These are phyloP conservation scores for Euryodendron excelsum DNA, from an alignment of 148 eudicot species.

Conservation along the genomic window DNA sequence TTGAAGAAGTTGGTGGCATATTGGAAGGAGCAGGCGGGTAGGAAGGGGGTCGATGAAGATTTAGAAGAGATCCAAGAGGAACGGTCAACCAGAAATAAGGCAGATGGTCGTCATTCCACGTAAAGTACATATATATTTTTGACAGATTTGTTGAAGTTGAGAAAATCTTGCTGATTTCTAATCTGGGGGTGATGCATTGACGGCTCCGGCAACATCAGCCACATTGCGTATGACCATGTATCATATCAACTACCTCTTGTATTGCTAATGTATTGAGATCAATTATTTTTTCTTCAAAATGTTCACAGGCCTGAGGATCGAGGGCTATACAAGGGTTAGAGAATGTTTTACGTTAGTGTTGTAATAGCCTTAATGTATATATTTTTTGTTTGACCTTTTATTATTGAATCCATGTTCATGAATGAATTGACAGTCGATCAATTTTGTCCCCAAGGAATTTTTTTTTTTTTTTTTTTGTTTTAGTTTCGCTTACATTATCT, in stretches of 20 bases:
- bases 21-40: constrained; percentile 97
- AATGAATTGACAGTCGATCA: too few relatives aligned
- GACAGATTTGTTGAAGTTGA: not conserved
- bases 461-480: too few relatives aligned
- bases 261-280: constrained; percentile 1
- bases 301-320: not conserved
- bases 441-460: not conserved
- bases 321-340: not conserved
- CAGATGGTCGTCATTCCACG: constrained; percentile 70
- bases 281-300: not conserved
- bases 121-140: constrained; percentile 10
- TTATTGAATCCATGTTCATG: not conserved
- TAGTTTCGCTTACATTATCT: not conserved
- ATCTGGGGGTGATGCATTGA: not conserved
- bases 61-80: constrained; percentile 92
- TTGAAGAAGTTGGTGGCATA: constrained; percentile 73
- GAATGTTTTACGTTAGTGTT: not conserved
- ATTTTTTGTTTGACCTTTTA: not conserved
- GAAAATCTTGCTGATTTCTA: not conserved
- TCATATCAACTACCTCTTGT: constrained; percentile 14
- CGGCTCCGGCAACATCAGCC: not conserved
- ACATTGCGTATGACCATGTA: not conserved
- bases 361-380: not conserved
- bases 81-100: constrained; percentile 44
- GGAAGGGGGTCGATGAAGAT: constrained; percentile 80